Evolutionary conservation across 257 asterid species (phyloP).

Genomic region (Nicotiana tomentosiformis): DNA sequence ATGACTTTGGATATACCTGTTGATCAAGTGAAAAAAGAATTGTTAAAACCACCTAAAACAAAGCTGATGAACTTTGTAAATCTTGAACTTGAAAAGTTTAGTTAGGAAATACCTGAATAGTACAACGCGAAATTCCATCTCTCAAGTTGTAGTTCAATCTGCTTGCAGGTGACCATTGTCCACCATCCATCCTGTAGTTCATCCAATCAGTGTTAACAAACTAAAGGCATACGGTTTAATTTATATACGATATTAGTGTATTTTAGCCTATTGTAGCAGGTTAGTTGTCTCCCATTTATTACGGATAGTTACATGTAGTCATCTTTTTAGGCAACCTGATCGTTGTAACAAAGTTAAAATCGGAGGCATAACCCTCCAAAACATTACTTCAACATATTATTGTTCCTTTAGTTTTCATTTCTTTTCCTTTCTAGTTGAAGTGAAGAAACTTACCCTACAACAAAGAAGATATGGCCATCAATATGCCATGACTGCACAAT

Average conservation of each 20-base stretch:
- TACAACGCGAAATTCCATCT: slow-evolving; percentile 33
- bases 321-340: not conserved
- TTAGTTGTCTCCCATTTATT: not conserved
- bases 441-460: slow-evolving; percentile 29
- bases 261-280: not conserved
- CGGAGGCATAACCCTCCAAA: not conserved
- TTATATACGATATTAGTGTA: not conserved
- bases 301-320: not conserved
- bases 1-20: slow-evolving; percentile 40
- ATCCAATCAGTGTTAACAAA: no score
- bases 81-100: not conserved
- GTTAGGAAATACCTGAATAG: slow-evolving; percentile 23
- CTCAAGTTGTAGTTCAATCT: slow-evolving; percentile 32
- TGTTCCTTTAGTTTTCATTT: not conserved
- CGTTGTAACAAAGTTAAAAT: not conserved
- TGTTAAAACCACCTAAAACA: not conserved
- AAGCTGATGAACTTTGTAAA: not conserved
- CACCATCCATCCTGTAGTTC: slow-evolving; percentile 31
- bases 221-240: no score
- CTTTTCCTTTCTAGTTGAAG: not conserved
- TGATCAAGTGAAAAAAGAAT: not conserved
- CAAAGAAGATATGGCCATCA: slow-evolving; percentile 42
- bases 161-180: slow-evolving; percentile 35
- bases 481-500: slow-evolving; percentile 46
- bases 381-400: not conserved